phyloP scores from a whole-genome alignment of 805 yeast genomes.

The Torulaspora delbrueckii region DNA sequence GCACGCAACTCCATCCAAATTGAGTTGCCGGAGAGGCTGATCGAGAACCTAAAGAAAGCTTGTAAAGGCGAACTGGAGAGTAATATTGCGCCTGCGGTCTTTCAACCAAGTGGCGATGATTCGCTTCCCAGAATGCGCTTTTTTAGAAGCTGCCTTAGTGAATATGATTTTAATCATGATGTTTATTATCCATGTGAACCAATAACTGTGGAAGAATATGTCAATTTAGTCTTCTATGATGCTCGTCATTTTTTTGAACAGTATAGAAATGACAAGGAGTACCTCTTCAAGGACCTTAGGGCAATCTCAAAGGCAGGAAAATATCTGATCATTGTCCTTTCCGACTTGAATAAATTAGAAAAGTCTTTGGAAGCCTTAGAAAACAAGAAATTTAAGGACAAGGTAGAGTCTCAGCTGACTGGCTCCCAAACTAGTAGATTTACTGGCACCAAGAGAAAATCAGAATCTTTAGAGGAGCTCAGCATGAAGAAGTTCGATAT shows the following conservation, averaged over 20 bases:
- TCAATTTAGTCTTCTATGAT: conserved; percentile 42
- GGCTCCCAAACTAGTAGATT: conserved; percentile 10
- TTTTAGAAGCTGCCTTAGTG: conserved; percentile 46
- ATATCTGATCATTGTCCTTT: conserved; percentile 42
- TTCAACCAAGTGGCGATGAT: conserved; percentile 21
- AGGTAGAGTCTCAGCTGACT: conserved; percentile 33
- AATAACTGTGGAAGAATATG: conserved; percentile 41
- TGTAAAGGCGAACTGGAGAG: conserved; percentile 17
- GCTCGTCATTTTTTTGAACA: conserved; percentile 43
- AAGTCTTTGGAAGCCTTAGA: conserved; percentile 42
- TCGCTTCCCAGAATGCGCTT: conserved; percentile 46
- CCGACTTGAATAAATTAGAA: conserved; percentile 46
- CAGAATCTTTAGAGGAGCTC: conserved; percentile 12
- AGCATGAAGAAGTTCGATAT: conserved; percentile 31
- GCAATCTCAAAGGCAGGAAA: conserved; percentile 24
- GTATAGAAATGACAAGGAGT: conserved; percentile 29
- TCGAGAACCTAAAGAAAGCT: conserved; percentile 30
- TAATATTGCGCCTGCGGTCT: conserved; percentile 25
- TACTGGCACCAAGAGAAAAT: conserved; percentile 8
- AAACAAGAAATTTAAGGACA: conserved; percentile 42
- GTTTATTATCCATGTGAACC: conserved; percentile 50
- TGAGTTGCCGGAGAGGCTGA: conserved; percentile 36
- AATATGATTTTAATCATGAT: conserved; percentile 46
- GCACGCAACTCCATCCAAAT: conserved; percentile 48
- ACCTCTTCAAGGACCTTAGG: conserved; percentile 24